Base-by-base conservation (phyloP, 257 asterid species). In the Lantana camara region DNA sequence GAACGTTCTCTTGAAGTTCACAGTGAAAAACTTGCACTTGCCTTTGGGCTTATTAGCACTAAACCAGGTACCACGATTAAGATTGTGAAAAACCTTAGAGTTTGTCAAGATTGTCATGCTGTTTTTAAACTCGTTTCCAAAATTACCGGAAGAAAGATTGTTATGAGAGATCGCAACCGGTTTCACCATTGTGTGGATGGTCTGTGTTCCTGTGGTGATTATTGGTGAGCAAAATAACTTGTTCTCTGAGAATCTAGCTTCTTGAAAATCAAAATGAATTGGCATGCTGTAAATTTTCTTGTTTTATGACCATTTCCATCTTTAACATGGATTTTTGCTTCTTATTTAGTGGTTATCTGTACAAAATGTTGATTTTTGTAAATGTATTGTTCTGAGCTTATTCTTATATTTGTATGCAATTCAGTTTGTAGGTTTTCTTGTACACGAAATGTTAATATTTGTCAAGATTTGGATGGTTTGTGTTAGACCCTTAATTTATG, bases 131-230 rank as follows among this genome's bases (percentile, higher is more conserved):
- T 76, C 24, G 51, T 82, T 4, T 79, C 88, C 20, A 68, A 66
- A 46, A 65, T 82, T 40, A 74, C 79, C 0, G 74, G 74, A 7
- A 73, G 88, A 54, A 76, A 74, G 64, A 82, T 82, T 11, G 66
- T 82, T 20, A 79, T 71, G 82, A 79, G 85, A 30, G 88, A 82
- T 37, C 80, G 88, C 11, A 74, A 63, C 57, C 64, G 88, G 71
- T 82, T 82, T 72, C 88, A 82, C 74, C 88, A 79, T 62, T 82
- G 68, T 23, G 51, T 56, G 14, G 81, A 66, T 57, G 88, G 88
- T 57, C 48, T 60, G 72, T 82, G 88, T 49, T 76, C 88, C 45
- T 82, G 85, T 66, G 70, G 79, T 42, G 88, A 79, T 63, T 82
- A 82, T 63, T 82, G 88, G 88, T 82, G 68, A 76, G 9, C 22